These are phyloP conservation scores for Flaveria sonorensis DNA, from an alignment of 129 eudicot genomes.

Conservation along the genomic window DNA sequence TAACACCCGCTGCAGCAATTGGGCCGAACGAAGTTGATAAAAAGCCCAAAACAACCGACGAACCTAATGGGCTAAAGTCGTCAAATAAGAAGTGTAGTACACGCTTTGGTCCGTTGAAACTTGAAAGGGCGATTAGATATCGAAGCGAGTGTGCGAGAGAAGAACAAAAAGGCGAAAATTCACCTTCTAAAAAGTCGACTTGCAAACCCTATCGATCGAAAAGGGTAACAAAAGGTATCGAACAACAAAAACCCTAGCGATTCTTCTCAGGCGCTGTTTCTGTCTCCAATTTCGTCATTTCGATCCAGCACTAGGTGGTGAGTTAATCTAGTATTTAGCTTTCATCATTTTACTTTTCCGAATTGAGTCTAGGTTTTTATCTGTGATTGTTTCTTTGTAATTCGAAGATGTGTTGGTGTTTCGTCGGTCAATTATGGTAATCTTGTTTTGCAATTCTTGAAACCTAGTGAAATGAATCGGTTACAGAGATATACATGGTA, in stretches of 20 bases:
- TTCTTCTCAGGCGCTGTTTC: conserved; percentile 23
- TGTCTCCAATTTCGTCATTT: conserved; percentile 23
- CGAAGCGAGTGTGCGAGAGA: conserved; percentile 21
- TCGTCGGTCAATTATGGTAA: conserved; percentile 11
- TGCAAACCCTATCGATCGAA: conserved; percentile 37
- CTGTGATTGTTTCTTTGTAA: neutral
- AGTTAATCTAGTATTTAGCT: conserved; percentile 24
- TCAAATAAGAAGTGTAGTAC: neutral
- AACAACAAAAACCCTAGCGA: conserved; percentile 42
- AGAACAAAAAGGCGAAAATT: conserved; percentile 24
- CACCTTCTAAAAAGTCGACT: conserved; percentile 30
- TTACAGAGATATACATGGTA: neutral
- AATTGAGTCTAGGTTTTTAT: neutral
- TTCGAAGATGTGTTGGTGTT: conserved; percentile 21
- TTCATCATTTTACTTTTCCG: neutral
- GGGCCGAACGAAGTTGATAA: neutral
- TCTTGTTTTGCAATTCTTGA: conserved; percentile 3
- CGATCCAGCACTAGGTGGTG: conserved; percentile 30
- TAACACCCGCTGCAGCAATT: neutral
- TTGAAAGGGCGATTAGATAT: conserved; percentile 21
- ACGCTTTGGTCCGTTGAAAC: conserved; percentile 1
- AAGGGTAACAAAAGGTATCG: conserved; percentile 2
- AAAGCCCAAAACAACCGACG: neutral
- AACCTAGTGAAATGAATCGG: conserved; percentile 16
- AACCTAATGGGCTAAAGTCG: neutral